phyloP scores from a whole-genome alignment of 2,329 filamentous ascomycete genomes.

The Dothiorella sarmentorum region DNA sequence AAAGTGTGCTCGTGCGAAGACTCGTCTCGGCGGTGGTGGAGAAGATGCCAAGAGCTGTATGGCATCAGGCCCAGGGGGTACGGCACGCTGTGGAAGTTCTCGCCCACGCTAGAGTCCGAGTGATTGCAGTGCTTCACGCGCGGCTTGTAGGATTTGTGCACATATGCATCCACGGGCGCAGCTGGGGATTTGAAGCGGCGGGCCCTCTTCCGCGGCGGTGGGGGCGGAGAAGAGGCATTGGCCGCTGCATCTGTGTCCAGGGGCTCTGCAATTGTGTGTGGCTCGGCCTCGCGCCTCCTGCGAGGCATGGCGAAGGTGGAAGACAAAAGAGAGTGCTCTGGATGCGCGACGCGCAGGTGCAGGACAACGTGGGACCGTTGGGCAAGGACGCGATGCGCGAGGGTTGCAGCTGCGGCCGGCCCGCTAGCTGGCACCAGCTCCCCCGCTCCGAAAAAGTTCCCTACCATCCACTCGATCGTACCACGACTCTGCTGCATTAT shows the following conservation, averaged over 20 bases:
- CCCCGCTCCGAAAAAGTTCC: conserved; percentile 12
- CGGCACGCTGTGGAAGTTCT: conserved; percentile 27
- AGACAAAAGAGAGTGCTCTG: neutral
- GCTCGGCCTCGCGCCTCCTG: neutral
- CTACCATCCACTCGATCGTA: conserved; percentile 4
- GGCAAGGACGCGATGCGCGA: neutral
- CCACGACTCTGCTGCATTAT: conserved; percentile 2
- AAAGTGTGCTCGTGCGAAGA: conserved; percentile 16
- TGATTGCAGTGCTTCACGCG: conserved; percentile 24
- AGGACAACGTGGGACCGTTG: conserved; percentile 9
- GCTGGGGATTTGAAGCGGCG: neutral
- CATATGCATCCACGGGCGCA: neutral
- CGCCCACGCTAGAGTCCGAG: conserved; percentile 23
- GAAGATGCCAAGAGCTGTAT: conserved; percentile 26
- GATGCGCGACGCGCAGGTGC: conserved; percentile 1
- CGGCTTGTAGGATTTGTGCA: conserved; percentile 9
- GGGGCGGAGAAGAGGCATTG: neutral
- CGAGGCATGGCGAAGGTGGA: neutral
- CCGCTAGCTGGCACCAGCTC: conserved; percentile 16
- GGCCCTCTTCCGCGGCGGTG: neutral
- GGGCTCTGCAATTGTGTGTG: neutral
- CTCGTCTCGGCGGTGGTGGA: conserved; percentile 22
- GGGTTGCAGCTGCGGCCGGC: conserved; percentile 12
- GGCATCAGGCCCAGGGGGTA: conserved; percentile 28
- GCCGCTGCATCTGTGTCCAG: neutral